Conservation (phyloP, 768 basidiomycete species). For the Ramaria sp. region DNA sequence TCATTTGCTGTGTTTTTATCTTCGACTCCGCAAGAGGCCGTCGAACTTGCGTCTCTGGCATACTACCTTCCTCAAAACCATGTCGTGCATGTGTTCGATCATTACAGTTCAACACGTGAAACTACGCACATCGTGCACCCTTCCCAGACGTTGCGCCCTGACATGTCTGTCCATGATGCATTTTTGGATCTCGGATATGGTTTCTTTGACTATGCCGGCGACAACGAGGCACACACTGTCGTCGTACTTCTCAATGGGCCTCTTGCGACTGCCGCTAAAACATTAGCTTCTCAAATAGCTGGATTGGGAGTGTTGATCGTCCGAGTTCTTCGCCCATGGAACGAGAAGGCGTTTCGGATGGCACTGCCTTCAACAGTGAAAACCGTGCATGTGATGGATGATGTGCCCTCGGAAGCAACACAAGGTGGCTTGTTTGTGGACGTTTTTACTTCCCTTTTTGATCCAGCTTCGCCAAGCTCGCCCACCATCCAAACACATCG, state of each 20-base stretch:
- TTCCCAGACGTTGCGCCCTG: conserved; percentile 20
- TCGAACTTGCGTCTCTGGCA: conserved; percentile 66
- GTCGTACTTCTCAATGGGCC: conserved; percentile 71
- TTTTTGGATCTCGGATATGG: conserved; percentile 51
- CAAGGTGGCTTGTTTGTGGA: conserved; percentile 65
- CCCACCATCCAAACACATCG: conserved; percentile 44
- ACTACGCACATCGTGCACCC: conserved; percentile 43
- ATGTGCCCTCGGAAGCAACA: conserved; percentile 51
- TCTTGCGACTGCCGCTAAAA: conserved; percentile 53
- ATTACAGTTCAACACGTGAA: conserved; percentile 72
- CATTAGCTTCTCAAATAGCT: conserved; percentile 29
- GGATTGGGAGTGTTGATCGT: conserved; percentile 62
- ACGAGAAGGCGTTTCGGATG: conserved; percentile 47
- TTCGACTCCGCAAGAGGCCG: conserved; percentile 72
- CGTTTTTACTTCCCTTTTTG: conserved; percentile 43
- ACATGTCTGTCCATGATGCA: conserved; percentile 33
- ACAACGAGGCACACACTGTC: conserved; percentile 48
- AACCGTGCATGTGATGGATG: conserved; percentile 65
- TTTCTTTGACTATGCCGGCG: conserved; percentile 72
- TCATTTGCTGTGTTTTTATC: conserved; percentile 69
- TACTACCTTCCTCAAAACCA: conserved; percentile 59
- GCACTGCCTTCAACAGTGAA: conserved; percentile 50
- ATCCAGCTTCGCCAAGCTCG: conserved; percentile 21
- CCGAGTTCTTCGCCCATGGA: conserved; percentile 80
- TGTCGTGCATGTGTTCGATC: conserved; percentile 86